Evolutionary conservation across 2,329 filamentous ascomycete species (phyloP).

Genomic region (Cladobotryum protrusum): DNA sequence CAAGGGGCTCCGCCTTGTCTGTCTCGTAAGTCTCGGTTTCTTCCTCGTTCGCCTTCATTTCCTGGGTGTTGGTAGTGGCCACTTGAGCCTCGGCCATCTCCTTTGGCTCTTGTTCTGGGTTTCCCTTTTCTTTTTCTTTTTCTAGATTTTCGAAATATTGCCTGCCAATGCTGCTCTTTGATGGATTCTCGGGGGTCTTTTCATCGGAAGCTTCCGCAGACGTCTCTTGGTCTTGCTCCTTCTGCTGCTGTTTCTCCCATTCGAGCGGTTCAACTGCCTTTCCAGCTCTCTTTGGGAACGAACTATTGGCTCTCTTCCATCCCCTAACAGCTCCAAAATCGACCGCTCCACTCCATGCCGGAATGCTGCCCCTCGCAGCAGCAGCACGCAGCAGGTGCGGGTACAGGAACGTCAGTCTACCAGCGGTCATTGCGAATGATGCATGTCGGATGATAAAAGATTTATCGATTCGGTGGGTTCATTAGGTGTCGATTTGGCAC

Average conservation of each 20-base stretch:
- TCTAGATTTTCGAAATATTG: conserved; percentile 1
- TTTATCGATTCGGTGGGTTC: background rate
- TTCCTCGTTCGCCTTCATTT: background rate
- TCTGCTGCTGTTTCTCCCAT: conserved; percentile 18
- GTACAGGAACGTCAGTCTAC: conserved; percentile 61
- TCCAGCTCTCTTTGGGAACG: conserved; percentile 50
- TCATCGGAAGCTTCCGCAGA: background rate
- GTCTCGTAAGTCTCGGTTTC: background rate
- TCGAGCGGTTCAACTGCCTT: conserved; percentile 53
- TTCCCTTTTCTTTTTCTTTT: background rate
- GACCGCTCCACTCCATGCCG: conserved; percentile 7
- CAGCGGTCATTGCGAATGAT: conserved; percentile 48
- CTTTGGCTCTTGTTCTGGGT: background rate
- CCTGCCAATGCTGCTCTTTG: conserved; percentile 8
- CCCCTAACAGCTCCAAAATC: background rate
- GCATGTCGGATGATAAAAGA: background rate
- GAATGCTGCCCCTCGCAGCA: conserved; percentile 17
- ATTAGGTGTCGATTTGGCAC: background rate
- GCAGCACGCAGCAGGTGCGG: conserved; percentile 57
- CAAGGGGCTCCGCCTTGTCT: background rate
- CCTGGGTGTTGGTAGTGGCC: background rate
- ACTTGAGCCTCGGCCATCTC: background rate
- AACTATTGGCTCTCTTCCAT: conserved; percentile 27
- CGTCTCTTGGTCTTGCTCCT: conserved; percentile 10
- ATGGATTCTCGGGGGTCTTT: background rate